A percentile compares a stretch with the other conserved stretches of the same genome.
Evolutionary conservation across 441 rosid genomes (phyloP).

Genomic region (Rhodomyrtus psidioides): DNA sequence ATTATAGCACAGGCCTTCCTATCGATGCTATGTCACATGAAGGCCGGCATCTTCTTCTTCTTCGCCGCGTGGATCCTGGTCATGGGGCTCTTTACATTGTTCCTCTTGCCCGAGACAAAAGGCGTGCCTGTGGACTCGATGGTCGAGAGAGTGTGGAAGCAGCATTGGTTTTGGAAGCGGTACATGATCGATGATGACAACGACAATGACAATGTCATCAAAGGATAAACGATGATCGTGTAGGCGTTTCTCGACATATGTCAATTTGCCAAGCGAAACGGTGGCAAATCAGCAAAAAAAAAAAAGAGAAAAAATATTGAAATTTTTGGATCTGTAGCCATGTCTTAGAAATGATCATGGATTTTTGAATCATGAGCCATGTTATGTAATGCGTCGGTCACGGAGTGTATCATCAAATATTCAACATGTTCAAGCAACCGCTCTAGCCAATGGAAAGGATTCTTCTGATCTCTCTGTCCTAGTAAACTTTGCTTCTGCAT

Average conservation of each 20-base stretch:
- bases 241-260: too few species aligned
- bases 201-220: not conserved
- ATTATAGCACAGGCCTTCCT: constrained; percentile 41
- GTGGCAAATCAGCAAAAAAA: too few species aligned
- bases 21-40: constrained; percentile 38
- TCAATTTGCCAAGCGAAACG: not conserved
- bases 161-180: constrained; percentile 43
- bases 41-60: constrained; percentile 47
- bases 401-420: not conserved
- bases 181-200: constrained; percentile 5
- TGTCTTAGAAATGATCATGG: too few species aligned
- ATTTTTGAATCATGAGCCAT: too few species aligned
- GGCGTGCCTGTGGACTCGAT: constrained; percentile 28
- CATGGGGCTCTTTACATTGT: constrained; percentile 30
- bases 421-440: not conserved
- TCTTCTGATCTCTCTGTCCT: not conserved
- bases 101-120: constrained; percentile 44
- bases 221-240: not conserved
- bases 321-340: too few species aligned
- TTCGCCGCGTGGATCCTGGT: constrained; percentile 31
- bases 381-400: too few species aligned
- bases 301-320: too few species aligned
- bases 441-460: not conserved
- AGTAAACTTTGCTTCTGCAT: not conserved
- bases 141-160: constrained; percentile 36